Percentiles rank a stretch among this genome's conserved stretches.
phyloP scores from a whole-genome alignment of 2,329 filamentous ascomycete species.

The Pyrenochaeta sp. region DNA sequence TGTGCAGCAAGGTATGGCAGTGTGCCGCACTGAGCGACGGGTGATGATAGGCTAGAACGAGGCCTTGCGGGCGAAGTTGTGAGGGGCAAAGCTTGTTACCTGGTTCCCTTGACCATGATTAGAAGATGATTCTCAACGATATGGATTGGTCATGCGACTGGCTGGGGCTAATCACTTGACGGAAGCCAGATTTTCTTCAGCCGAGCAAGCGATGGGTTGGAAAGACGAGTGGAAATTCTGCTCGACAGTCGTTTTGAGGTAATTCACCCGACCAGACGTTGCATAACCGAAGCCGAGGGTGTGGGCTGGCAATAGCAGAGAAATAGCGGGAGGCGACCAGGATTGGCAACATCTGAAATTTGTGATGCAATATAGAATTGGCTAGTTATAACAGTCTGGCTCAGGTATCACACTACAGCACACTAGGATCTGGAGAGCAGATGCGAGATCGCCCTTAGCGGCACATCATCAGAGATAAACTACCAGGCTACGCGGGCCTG shows the following conservation, averaged over 20 bases:
- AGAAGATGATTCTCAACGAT: too few relatives aligned
- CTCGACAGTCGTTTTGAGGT: constrained; percentile 9
- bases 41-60: constrained; percentile 8
- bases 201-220: too few relatives aligned
- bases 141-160: constrained; percentile 25
- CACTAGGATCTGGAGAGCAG: constrained; percentile 31
- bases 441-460: constrained; percentile 38
- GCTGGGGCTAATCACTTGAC: constrained; percentile 14
- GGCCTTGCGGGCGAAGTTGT: constrained; percentile 6
- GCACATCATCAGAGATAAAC: constrained; percentile 33
- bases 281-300: constrained; percentile 7
- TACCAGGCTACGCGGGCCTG: constrained; percentile 12
- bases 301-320: too few relatives aligned
- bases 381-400: too few relatives aligned
- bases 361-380: too few relatives aligned
- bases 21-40: constrained; percentile 6
- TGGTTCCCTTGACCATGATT: constrained; percentile 7
- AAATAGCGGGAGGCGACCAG: too few relatives aligned
- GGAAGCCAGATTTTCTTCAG: neutral
- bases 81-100: constrained; percentile 1
- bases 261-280: too few relatives aligned
- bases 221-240: constrained; percentile 2
- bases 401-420: too few relatives aligned
- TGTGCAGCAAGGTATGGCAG: constrained; percentile 6
- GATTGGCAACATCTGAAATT: constrained; percentile 12